phyloP scores from a whole-genome alignment of 192 early-diverging fungal species.

The Podila horticola region DNA sequence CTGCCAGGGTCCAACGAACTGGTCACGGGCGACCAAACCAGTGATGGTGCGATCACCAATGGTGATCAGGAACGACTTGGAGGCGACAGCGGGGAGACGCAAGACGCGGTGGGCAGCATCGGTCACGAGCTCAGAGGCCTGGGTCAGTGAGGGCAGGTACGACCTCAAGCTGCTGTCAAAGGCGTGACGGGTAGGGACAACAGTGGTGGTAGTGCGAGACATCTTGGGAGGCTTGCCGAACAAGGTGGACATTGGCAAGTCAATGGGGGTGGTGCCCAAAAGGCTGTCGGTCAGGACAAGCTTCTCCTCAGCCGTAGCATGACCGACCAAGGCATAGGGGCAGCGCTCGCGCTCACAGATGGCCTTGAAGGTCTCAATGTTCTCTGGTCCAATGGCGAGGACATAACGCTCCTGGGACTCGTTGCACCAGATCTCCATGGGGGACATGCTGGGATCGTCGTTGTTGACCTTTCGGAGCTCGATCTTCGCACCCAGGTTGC shows the following conservation, averaged over 20 bases:
- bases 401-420: constrained; percentile 99
- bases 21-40: constrained; percentile 95
- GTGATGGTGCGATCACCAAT: constrained; percentile 98
- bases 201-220: constrained; percentile 77
- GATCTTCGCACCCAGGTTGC: constrained; percentile 88
- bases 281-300: constrained; percentile 85
- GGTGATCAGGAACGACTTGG: constrained; percentile 96
- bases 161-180: constrained; percentile 70
- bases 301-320: constrained; percentile 82
- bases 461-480: constrained; percentile 92
- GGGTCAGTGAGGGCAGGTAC: constrained; percentile 64
- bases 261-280: constrained; percentile 74
- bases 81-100: constrained; percentile 87
- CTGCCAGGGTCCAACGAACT: constrained; percentile 99
- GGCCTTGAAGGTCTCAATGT: constrained; percentile 71
- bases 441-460: constrained; percentile 93
- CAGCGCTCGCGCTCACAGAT: constrained; percentile 94
- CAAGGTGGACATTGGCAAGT: constrained; percentile 94
- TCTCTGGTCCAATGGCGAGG: constrained; percentile 82
- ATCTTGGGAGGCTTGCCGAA: constrained; percentile 98
- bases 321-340: constrained; percentile 90
- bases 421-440: constrained; percentile 99
- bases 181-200: constrained; percentile 56
- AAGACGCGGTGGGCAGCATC: constrained; percentile 84
- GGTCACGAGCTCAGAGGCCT: constrained; percentile 52